Conservation (phyloP, 164 flowering plant genomes). For the Aristolochia fimbriata region DNA sequence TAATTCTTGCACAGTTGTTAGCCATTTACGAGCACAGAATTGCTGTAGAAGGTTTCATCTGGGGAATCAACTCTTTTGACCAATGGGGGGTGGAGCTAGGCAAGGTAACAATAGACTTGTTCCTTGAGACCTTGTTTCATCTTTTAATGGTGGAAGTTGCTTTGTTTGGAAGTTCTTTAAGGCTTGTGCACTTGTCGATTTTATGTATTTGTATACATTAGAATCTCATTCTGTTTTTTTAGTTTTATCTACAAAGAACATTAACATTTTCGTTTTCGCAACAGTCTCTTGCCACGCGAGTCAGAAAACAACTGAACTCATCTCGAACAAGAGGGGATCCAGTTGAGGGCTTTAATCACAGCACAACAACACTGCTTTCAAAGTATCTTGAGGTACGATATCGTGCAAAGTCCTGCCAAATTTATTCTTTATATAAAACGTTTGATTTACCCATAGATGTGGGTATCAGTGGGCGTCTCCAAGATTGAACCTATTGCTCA, state of each 20-base stretch:
- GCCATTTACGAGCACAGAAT: slow-evolving; percentile 94
- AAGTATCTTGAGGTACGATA: slow-evolving; percentile 65
- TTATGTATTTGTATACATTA: too few species aligned
- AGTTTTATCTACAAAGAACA: slow-evolving; percentile 17
- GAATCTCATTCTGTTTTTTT: slow-evolving; percentile 4
- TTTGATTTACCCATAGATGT: neutral
- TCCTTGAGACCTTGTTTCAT: too few species aligned
- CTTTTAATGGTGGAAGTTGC: too few species aligned
- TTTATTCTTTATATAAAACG: too few species aligned
- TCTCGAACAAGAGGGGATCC: slow-evolving; percentile 64
- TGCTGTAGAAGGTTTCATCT: slow-evolving; percentile 90
- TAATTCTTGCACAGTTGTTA: slow-evolving; percentile 47
- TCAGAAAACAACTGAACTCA: slow-evolving; percentile 74
- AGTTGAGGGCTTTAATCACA: slow-evolving; percentile 73
- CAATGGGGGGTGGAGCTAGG: slow-evolving; percentile 99
- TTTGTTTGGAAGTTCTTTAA: too few species aligned
- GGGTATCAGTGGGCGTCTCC: neutral
- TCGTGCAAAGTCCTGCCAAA: neutral
- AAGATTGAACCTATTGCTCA: neutral
- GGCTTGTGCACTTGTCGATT: too few species aligned
- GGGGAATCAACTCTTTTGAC: slow-evolving; percentile 98
- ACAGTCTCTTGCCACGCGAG: slow-evolving; percentile 83
- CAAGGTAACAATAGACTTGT: slow-evolving; percentile 36
- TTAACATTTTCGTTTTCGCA: neutral
- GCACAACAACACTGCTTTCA: slow-evolving; percentile 52